Evolutionary conservation across 495 filamentous ascomycete species (phyloP).

Genomic region (Annulohypoxylon moriforme): DNA sequence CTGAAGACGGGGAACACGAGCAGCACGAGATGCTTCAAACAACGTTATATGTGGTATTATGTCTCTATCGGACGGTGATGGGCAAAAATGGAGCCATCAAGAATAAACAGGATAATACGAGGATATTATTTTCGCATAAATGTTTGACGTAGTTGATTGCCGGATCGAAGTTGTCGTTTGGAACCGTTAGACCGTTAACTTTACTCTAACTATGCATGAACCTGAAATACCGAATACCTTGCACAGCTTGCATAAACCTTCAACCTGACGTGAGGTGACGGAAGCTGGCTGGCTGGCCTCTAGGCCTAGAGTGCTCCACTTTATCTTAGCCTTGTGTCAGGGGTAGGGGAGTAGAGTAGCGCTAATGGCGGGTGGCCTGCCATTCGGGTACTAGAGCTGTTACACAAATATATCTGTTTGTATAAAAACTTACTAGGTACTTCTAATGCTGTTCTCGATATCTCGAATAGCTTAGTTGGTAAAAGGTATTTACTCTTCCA

Average conservation of each 20-base stretch:
- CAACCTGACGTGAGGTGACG: constrained; percentile 1
- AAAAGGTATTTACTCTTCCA: no score
- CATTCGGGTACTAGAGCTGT: not conserved
- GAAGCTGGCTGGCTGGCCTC: constrained; percentile 3
- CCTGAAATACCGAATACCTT: not conserved
- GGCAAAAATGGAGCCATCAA: constrained; percentile 33
- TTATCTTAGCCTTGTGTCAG: constrained; percentile 30
- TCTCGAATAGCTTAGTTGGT: not conserved
- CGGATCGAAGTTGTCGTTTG: not conserved
- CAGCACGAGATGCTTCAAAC: constrained; percentile 21
- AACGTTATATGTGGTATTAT: constrained; percentile 24
- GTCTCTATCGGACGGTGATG: constrained; percentile 19
- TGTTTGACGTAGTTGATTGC: constrained; percentile 1
- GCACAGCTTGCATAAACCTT: constrained; percentile 7
- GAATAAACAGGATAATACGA: constrained; percentile 6
- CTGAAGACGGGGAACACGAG: constrained; percentile 15
- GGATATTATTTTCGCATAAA: constrained; percentile 9
- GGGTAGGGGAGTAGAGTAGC: constrained; percentile 31
- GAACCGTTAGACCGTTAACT: not conserved
- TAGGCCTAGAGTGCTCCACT: not conserved
- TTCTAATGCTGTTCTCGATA: not conserved
- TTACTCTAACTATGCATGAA: not conserved
- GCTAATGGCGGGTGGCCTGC: constrained; percentile 26
- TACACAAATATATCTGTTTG: not conserved
- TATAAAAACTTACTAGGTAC: not conserved